phyloP scores from a whole-genome alignment of 768 basidiomycete species.

The Coprinopsis cinerea region DNA sequence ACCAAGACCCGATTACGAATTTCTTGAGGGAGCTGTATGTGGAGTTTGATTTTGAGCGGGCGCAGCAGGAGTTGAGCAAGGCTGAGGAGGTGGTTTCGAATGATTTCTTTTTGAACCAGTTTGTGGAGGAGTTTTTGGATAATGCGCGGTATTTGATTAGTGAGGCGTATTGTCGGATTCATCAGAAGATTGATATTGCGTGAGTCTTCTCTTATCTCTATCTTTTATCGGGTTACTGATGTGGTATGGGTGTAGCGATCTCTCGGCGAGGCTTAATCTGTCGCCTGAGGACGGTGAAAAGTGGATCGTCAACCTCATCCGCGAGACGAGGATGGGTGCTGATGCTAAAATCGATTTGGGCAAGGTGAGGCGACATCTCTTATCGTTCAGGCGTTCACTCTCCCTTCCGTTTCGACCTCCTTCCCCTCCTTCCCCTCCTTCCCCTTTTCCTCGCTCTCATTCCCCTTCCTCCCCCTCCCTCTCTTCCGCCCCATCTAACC shows the following conservation, averaged over 20 bases:
- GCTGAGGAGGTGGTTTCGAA: slow-evolving; percentile 81
- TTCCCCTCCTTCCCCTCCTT: not conserved
- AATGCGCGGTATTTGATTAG: slow-evolving; percentile 94
- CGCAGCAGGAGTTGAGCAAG: slow-evolving; percentile 72
- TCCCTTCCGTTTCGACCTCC: not conserved
- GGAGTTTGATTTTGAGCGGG: slow-evolving; percentile 95
- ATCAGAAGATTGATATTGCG: slow-evolving; percentile 88
- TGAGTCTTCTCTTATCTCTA: not conserved
- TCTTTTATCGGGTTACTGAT: not conserved
- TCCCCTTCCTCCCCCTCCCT: not conserved
- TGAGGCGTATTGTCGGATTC: slow-evolving; percentile 97
- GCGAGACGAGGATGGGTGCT: slow-evolving; percentile 93
- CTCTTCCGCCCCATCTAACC: not conserved
- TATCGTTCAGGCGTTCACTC: not conserved
- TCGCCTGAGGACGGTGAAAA: slow-evolving; percentile 96
- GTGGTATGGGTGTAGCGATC: slow-evolving; percentile 47
- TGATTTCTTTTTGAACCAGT: slow-evolving; percentile 92
- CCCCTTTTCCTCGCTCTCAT: not conserved
- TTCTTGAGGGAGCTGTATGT: slow-evolving; percentile 93
- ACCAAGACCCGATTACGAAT: slow-evolving; percentile 85
- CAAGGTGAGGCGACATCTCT: slow-evolving; percentile 47
- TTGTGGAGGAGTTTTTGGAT: slow-evolving; percentile 92
- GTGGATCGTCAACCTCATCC: slow-evolving; percentile 99
- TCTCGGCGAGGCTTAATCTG: slow-evolving; percentile 90
- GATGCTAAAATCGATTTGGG: slow-evolving; percentile 98